Percentiles rank a stretch among this genome's conserved stretches.
Conservation (phyloP, 1,284 basidiomycete species). For the Papiliotrema nemorosa region DNA sequence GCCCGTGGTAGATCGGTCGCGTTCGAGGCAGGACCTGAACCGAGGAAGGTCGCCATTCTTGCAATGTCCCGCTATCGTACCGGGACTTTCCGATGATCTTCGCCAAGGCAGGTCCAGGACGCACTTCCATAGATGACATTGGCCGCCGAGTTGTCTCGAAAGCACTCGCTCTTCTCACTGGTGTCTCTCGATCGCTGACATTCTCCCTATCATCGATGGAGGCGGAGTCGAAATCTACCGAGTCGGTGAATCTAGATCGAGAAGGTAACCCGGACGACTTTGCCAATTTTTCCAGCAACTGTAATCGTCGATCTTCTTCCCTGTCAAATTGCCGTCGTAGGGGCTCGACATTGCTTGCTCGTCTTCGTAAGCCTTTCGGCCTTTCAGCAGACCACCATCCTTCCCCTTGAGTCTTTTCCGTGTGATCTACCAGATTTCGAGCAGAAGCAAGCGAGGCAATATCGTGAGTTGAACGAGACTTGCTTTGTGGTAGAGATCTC, state of each 20-base stretch:
- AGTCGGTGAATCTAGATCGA: conserved; percentile 1
- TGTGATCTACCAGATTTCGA: conserved; percentile 18
- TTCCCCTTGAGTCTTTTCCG: conserved; percentile 20
- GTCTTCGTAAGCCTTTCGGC: neutral
- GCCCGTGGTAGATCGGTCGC: neutral
- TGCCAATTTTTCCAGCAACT: conserved; percentile 8
- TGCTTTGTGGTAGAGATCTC: conserved; percentile 3
- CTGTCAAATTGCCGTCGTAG: neutral
- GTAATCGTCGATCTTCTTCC: conserved; percentile 2
- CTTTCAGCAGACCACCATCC: conserved; percentile 26
- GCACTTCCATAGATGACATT: neutral
- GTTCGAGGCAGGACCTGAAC: neutral
- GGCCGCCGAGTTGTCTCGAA: neutral
- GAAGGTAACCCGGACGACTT: conserved; percentile 8
- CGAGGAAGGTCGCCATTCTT: neutral
- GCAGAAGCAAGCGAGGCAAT: conserved; percentile 11
- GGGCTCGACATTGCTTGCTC: neutral
- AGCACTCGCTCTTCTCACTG: neutral
- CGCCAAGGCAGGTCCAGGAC: too few relatives aligned
- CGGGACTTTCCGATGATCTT: too few relatives aligned
- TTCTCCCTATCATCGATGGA: neutral
- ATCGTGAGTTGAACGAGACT: conserved; percentile 16
- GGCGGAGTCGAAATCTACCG: neutral
- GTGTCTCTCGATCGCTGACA: neutral
- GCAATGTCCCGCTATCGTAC: neutral